Conservation (phyloP, 805 yeast species). For the Kregervanrija delftensis region DNA sequence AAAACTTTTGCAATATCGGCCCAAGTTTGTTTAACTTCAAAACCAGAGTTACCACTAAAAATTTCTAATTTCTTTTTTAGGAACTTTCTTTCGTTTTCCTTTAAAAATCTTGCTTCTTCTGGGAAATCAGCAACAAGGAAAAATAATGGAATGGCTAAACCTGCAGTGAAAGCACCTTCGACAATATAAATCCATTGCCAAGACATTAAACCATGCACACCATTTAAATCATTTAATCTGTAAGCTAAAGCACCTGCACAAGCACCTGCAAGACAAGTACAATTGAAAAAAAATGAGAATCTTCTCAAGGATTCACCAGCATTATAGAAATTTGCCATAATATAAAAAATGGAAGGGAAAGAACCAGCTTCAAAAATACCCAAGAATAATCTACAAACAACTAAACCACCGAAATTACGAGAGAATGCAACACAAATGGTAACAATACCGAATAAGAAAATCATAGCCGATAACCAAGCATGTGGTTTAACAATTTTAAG, state of each 20-base stretch:
- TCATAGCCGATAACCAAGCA: slow-evolving; percentile 52
- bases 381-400: slow-evolving; percentile 56
- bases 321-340: slow-evolving; percentile 59
- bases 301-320: slow-evolving; percentile 62
- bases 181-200: slow-evolving; percentile 42
- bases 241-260: slow-evolving; percentile 71
- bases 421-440: slow-evolving; percentile 63
- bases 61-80: slow-evolving; percentile 52
- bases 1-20: slow-evolving; percentile 41
- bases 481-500: slow-evolving; percentile 58
- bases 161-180: slow-evolving; percentile 31
- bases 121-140: slow-evolving; percentile 66
- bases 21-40: slow-evolving; percentile 38
- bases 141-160: slow-evolving; percentile 26
- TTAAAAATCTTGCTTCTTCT: slow-evolving; percentile 53
- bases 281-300: slow-evolving; percentile 60
- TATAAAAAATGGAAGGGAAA: slow-evolving; percentile 70
- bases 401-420: slow-evolving; percentile 47
- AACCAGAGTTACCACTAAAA: slow-evolving; percentile 44
- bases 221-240: slow-evolving; percentile 50
- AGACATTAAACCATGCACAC: slow-evolving; percentile 32
- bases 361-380: slow-evolving; percentile 68
- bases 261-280: slow-evolving; percentile 72
- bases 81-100: slow-evolving; percentile 42
- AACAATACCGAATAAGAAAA: slow-evolving; percentile 54